Evolutionary conservation across 805 yeast species (phyloP), one percentile per base, ranked within the genome.

Genomic region (Yamadazyma laniorum): DNA sequence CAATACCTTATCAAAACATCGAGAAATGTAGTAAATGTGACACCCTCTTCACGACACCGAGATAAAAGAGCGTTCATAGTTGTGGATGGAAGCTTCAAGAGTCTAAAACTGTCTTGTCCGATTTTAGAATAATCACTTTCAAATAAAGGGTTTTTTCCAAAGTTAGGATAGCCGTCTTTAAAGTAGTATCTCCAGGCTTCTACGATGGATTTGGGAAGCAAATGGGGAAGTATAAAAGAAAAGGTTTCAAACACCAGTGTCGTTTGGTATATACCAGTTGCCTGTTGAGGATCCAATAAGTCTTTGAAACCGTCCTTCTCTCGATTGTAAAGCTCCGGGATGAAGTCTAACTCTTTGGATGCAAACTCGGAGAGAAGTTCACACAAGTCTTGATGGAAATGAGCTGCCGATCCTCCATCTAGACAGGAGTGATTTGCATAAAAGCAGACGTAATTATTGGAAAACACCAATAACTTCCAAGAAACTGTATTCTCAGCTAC

Each of bases 331-430:
- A 29, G 25, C 4, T 17, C 14, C 2, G 12, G 23, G 7, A 17
- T 18, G n/a, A 22, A 29, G 25, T 29, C 17, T 14, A 17, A 13
- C 13, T 29, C 22, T 29, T 22, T 14, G 12, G 11, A n/a, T 12
- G 13, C 27, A 16, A 13, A 18, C 16, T 18, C 23, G n/a, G 32
- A n/a, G n/a, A 37, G 21, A 14, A 13, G 12, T n/a, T 26, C 11
- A 13, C 34, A 29, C 18, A 63, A 50, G 18, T 55, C 52, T 14
- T 47, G 40, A 29, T 61, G 66, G 43, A 65, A 60, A 30, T 45
- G 47, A 13, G 41, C 38, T 2, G 62, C 65, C 12, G 65, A 50
- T 12, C 51, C 50, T 3, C 70, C 72, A 45, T 66, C 71, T 29
- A 58, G 54, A 8, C 60, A 39, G 3, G 53, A 18, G 39, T 58